phyloP scores from a whole-genome alignment of 192 early-diverging fungal genomes.

The Diversispora epigaea region DNA sequence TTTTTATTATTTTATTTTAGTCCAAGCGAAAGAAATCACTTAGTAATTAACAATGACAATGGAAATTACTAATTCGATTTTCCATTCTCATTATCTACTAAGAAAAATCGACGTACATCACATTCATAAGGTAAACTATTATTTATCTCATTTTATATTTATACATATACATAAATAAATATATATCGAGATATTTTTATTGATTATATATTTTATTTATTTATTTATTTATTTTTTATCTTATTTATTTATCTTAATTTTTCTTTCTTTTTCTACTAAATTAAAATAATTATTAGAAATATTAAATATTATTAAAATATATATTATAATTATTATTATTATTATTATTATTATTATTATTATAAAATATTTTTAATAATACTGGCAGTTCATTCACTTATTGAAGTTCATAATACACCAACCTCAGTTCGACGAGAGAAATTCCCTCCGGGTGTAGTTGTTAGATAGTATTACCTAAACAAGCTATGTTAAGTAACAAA shows the following conservation, averaged over 20 bases:
- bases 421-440: constrained; percentile 49
- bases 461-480: constrained; percentile 60
- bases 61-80: neutral
- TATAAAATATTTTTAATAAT: too few relatives aligned
- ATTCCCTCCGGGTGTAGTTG: constrained; percentile 60
- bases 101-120: constrained; percentile 26
- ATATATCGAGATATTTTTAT: too few relatives aligned
- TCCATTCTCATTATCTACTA: constrained; percentile 4
- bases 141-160: neutral
- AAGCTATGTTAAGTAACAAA: constrained; percentile 51
- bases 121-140: constrained; percentile 21
- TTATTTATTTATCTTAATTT: too few relatives aligned
- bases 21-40: constrained; percentile 26
- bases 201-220: too few relatives aligned
- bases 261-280: too few relatives aligned
- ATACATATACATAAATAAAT: too few relatives aligned
- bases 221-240: too few relatives aligned
- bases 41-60: constrained; percentile 1
- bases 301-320: too few relatives aligned
- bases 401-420: constrained; percentile 9
- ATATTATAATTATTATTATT: too few relatives aligned
- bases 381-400: constrained; percentile 26
- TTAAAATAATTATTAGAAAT: too few relatives aligned
- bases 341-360: too few relatives aligned
- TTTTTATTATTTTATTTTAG: neutral